These are phyloP conservation scores for Lyophyllum semitale DNA, from an alignment of 768 basidiomycete species.

Conservation along the genomic window DNA sequence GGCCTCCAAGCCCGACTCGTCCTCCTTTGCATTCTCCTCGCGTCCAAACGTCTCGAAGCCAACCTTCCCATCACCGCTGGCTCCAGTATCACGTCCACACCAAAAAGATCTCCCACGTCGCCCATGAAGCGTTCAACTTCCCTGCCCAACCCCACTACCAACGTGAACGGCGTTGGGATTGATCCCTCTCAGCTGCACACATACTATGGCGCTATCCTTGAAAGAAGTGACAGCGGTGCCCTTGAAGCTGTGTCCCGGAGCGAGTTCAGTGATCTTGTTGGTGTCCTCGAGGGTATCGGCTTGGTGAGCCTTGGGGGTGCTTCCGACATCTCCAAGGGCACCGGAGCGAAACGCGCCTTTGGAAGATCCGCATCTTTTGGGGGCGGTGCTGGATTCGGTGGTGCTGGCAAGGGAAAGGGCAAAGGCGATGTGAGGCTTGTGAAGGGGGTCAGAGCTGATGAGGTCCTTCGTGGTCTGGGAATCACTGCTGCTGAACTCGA, in stretches of 20 bases:
- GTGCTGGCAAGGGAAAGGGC: conserved; percentile 42
- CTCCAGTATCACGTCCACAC: conserved; percentile 30
- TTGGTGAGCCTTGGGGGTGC: conserved; percentile 27
- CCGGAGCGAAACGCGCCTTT: conserved; percentile 49
- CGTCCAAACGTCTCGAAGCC: conserved; percentile 60
- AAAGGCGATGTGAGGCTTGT: conserved; percentile 55
- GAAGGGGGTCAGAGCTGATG: conserved; percentile 65
- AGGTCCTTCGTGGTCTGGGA: conserved; percentile 72
- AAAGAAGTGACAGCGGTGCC: conserved; percentile 51
- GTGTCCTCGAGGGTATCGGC: conserved; percentile 76
- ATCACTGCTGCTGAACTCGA: conserved; percentile 37
- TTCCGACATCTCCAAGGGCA: conserved; percentile 1
- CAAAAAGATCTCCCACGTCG: conserved; percentile 36
- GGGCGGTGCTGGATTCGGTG: conserved; percentile 33
- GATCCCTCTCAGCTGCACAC: conserved; percentile 64
- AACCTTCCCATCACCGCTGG: conserved; percentile 53
- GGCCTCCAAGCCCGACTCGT: conserved; percentile 76
- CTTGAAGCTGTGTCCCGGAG: conserved; percentile 71
- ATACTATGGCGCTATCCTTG: conserved; percentile 63
- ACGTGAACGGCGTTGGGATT: conserved; percentile 38
- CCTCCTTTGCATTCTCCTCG: conserved; percentile 64
- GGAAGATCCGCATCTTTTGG: conserved; percentile 63
- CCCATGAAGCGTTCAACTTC: conserved; percentile 58
- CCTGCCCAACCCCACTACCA: conserved; percentile 24
- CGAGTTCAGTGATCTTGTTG: conserved; percentile 74